Conservation (phyloP, 352 stramenopile genomes). For the Thraustochytrium striatum region DNA sequence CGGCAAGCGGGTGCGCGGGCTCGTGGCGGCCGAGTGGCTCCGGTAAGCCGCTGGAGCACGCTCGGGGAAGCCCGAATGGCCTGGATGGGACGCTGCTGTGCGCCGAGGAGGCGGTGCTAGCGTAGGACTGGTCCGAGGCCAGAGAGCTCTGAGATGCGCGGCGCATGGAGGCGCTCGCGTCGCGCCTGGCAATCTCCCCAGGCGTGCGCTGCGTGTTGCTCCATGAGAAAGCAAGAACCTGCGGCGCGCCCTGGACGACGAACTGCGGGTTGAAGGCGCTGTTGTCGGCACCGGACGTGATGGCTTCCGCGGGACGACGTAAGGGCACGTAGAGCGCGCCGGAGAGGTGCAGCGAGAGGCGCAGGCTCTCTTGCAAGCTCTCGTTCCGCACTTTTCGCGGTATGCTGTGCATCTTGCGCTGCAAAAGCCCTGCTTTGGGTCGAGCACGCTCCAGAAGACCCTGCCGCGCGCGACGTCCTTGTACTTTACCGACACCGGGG, state of each 20-base stretch:
- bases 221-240: slow-evolving; percentile 6
- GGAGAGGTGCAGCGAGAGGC: neutral
- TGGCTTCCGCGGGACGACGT: neutral
- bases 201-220: slow-evolving; percentile 6
- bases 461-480: slow-evolving; percentile 30
- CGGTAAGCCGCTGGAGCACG: neutral
- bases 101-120: neutral
- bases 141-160: neutral
- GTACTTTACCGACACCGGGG: too few relatives aligned
- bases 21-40: neutral
- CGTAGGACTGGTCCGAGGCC: neutral
- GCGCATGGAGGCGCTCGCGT: neutral
- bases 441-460: neutral
- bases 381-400: slow-evolving; percentile 16
- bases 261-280: neutral
- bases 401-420: slow-evolving; percentile 13
- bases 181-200: too few relatives aligned
- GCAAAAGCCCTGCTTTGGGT: slow-evolving; percentile 11
- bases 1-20: neutral
- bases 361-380: neutral
- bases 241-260: slow-evolving; percentile 2
- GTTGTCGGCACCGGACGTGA: neutral
- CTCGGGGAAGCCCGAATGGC: too few relatives aligned
- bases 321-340: slow-evolving; percentile 3
- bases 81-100: neutral